A percentile compares a stretch with the other conserved stretches of the same genome.
phyloP scores from a whole-genome alignment of 306 rosid species.

The Casuarina equisetifolia region DNA sequence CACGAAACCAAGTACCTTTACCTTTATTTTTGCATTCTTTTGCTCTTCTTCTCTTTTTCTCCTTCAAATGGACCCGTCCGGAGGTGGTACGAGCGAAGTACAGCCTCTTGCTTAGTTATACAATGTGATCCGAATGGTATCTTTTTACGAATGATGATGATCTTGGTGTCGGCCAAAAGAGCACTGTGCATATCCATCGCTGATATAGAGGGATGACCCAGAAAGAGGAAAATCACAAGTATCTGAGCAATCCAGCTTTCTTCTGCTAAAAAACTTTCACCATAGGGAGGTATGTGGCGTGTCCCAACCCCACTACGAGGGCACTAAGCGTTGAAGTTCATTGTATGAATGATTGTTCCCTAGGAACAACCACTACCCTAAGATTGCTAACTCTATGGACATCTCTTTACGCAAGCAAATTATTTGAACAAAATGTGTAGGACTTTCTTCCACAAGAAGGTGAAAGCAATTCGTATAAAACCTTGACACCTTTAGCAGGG shows the following conservation, averaged over 20 bases:
- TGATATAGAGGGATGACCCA: constrained; percentile 28
- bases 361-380: too few species aligned
- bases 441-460: constrained; percentile 37
- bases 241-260: too few species aligned
- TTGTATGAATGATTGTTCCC: too few species aligned
- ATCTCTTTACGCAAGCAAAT: too few species aligned
- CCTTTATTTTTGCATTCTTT: constrained; percentile 12
- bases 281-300: too few species aligned
- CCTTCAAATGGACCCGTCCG: constrained; percentile 52
- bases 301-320: too few species aligned
- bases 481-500: constrained; percentile 29
- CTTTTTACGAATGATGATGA: constrained; percentile 52
- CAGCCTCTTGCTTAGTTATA: constrained; percentile 41
- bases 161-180: constrained; percentile 49
- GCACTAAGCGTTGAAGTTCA: too few species aligned
- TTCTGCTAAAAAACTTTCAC: too few species aligned
- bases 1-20: constrained; percentile 32
- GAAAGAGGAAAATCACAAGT: neutral
- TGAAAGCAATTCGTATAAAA: constrained; percentile 19
- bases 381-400: too few species aligned
- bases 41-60: neutral
- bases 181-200: constrained; percentile 38
- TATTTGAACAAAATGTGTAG: constrained; percentile 22
- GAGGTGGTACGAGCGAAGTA: constrained; percentile 67
- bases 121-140: constrained; percentile 45